Evolutionary conservation across 75 land plant species (phyloP).

Genomic region (Adiantum capillusveneris): DNA sequence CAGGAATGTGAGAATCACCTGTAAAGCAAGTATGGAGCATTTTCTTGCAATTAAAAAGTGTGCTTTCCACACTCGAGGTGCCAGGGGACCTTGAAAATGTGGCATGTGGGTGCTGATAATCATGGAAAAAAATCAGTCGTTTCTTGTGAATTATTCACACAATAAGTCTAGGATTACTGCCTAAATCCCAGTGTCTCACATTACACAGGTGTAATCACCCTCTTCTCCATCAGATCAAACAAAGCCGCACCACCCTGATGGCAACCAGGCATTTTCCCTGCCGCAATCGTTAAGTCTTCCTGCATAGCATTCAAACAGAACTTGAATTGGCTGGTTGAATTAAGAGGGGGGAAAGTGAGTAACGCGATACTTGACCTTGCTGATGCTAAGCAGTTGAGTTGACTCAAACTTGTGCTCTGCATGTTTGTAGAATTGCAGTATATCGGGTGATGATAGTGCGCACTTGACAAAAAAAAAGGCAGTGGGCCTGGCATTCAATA

Average conservation of each 20-base stretch:
- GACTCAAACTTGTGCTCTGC: constrained; percentile 91
- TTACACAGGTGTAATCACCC: no score
- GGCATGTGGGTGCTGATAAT: no score
- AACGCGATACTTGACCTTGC: constrained; percentile 30
- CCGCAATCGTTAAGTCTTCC: constrained; percentile 48
- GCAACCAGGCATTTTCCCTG: constrained; percentile 89
- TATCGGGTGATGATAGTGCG: constrained; percentile 48
- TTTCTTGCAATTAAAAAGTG: no score
- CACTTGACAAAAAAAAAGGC: constrained; percentile 89
- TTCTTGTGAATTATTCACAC: no score
- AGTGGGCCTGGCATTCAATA: constrained; percentile 79
- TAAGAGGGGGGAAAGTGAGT: not conserved
- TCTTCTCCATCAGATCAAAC: constrained; percentile 30
- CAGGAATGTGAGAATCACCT: no score
- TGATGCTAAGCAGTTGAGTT: constrained; percentile 54
- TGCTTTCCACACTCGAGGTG: no score
- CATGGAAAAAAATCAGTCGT: no score
- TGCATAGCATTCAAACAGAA: constrained; percentile 14
- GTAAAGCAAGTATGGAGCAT: no score
- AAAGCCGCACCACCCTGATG: constrained; percentile 81
- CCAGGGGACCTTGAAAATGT: no score
- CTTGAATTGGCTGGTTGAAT: not conserved
- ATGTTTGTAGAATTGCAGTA: constrained; percentile 43
- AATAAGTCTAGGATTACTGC: no score
- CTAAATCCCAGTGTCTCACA: no score